Conservation (phyloP, 306 rosid genomes). For the Rubus idaeus region DNA sequence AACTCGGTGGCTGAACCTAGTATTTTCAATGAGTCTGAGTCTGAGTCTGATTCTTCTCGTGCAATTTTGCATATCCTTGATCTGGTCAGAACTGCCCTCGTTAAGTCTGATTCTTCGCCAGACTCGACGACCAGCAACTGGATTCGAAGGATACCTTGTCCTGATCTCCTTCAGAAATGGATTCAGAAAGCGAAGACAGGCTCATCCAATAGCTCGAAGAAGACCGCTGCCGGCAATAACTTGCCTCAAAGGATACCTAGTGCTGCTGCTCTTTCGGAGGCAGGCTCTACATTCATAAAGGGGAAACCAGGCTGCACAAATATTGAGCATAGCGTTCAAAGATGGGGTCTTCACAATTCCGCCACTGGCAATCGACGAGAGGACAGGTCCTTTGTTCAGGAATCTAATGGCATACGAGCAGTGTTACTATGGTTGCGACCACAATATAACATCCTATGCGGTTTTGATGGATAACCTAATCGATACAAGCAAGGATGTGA, state of each 20-base stretch:
- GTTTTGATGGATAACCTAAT: constrained; percentile 19
- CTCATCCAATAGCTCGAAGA: no score
- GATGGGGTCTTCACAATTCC: constrained; percentile 11
- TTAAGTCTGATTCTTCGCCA: no score
- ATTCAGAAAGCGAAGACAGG: no score
- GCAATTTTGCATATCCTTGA: no score
- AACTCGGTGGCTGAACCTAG: neutral
- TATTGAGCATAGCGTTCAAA: constrained; percentile 9
- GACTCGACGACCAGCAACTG: no score
- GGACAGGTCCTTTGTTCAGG: neutral
- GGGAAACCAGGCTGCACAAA: neutral
- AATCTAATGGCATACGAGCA: constrained; percentile 1
- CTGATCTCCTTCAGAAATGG: no score
- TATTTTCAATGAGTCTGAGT: no score
- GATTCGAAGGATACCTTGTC: no score
- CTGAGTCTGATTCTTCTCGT: no score
- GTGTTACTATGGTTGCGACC: neutral
- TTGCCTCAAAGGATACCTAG: no score
- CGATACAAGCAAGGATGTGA: neutral
- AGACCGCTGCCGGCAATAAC: no score
- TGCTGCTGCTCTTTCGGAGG: neutral
- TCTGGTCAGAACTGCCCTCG: no score
- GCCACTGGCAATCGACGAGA: constrained; percentile 8
- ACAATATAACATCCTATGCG: constrained; percentile 17
- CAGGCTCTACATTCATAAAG: constrained; percentile 2